phyloP scores from a whole-genome alignment of 257 asterid genomes.

The Przewalskia tangutica region DNA sequence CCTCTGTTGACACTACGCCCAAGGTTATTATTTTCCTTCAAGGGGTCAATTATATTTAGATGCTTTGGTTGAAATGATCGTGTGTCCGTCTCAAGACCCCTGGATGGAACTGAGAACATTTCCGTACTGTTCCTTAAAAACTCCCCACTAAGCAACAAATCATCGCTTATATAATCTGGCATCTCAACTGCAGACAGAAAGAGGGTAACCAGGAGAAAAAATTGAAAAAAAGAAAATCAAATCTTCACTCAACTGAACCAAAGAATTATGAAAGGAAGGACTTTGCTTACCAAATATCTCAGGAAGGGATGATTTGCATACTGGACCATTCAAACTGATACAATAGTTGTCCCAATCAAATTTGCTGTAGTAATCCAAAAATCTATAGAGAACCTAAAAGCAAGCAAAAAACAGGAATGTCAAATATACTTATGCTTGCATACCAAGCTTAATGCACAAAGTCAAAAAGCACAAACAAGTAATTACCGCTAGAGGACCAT shows the following conservation, averaged over 20 bases:
- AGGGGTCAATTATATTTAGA: conserved; percentile 12
- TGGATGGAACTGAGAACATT: conserved; percentile 16
- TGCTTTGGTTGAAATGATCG: conserved; percentile 8
- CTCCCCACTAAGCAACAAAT: conserved; percentile 8
- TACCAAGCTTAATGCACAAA: neutral
- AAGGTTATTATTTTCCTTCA: conserved; percentile 15
- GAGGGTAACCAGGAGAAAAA: neutral
- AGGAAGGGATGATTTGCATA: conserved; percentile 13
- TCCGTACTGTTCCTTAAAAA: conserved; percentile 13
- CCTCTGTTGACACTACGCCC: conserved; percentile 19
- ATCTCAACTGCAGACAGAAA: conserved; percentile 2
- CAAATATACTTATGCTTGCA: neutral
- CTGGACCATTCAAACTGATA: conserved; percentile 15
- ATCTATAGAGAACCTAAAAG: conserved; percentile 12
- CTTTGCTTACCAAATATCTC: conserved; percentile 6
- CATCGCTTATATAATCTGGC: conserved; percentile 3
- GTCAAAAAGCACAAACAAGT: neutral
- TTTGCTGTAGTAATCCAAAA: conserved; percentile 12
- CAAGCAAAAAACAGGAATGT: neutral
- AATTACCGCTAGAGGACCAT: conserved; percentile 15
- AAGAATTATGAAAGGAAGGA: neutral
- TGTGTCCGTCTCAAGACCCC: neutral
- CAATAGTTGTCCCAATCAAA: conserved; percentile 14
- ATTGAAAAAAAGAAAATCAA: neutral
- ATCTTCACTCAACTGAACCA: neutral